Evolutionary conservation across 306 rosid genomes (phyloP).

Genomic region (Rubus parviflorus): DNA sequence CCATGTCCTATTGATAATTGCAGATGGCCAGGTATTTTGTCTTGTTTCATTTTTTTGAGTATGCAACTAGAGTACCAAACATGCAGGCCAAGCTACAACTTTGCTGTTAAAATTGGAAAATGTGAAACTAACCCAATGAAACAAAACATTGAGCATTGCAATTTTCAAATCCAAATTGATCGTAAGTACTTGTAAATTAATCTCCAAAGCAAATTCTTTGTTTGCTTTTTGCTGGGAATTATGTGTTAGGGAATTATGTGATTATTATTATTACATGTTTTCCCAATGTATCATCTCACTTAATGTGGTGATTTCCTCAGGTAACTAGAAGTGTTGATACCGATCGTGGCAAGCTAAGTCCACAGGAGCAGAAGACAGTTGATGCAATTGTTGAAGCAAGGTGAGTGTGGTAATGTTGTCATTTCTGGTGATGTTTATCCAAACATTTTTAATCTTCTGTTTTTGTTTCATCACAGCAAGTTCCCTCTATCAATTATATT

Average conservation of each 20-base stretch:
- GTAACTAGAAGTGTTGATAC: slow-evolving; percentile 95
- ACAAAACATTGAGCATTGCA: not conserved
- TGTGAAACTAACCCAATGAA: not conserved
- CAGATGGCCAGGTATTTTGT: slow-evolving; percentile 90
- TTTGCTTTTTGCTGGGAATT: not conserved
- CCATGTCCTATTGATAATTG: slow-evolving; percentile 63
- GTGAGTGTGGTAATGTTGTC: slow-evolving; percentile 37
- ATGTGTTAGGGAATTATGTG: not conserved
- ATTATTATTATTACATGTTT: not conserved
- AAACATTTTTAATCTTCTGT: slow-evolving; percentile 23
- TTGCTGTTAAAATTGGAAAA: not conserved
- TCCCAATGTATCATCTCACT: not conserved
- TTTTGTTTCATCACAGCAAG: slow-evolving; percentile 52
- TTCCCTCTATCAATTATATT: slow-evolving; percentile 87
- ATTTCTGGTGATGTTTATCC: slow-evolving; percentile 10
- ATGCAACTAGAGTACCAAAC: not conserved
- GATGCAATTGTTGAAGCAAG: slow-evolving; percentile 95
- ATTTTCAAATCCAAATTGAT: not conserved
- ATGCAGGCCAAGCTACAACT: not conserved
- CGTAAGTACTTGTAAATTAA: not conserved
- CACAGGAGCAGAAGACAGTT: slow-evolving; percentile 89
- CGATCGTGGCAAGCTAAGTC: slow-evolving; percentile 66
- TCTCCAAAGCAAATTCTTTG: not conserved
- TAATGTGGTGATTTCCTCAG: slow-evolving; percentile 35
- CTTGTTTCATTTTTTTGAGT: slow-evolving; percentile 13